A percentile compares a stretch with the other conserved stretches of the same genome.
phyloP scores from a whole-genome alignment of 257 asterid species.

The Solanum virginianum region DNA sequence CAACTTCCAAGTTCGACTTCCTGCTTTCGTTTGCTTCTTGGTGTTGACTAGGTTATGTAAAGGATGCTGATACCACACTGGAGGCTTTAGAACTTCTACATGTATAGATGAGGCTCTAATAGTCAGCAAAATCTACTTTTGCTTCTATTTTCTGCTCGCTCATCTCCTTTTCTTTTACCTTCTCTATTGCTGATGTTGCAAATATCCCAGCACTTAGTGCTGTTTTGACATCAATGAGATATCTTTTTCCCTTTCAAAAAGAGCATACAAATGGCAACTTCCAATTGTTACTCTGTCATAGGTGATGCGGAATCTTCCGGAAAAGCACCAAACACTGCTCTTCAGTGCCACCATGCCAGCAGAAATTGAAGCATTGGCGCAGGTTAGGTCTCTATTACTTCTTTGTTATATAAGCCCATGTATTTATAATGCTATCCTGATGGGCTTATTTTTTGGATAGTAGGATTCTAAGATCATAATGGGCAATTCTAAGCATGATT shows the following conservation, averaged over 20 bases:
- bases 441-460: not conserved
- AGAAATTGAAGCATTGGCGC: slow-evolving; percentile 81
- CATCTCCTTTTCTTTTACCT: not conserved
- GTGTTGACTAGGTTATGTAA: not conserved
- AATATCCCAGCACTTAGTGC: not conserved
- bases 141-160: not conserved
- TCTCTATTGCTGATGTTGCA: not conserved
- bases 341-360: slow-evolving; percentile 95
- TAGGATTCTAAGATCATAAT: not conserved
- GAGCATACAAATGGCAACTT: not conserved
- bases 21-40: not conserved
- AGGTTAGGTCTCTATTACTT: slow-evolving; percentile 26
- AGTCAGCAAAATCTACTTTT: not conserved
- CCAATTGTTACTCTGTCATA: slow-evolving; percentile 11
- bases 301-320: slow-evolving; percentile 82
- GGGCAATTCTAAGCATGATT: not conserved
- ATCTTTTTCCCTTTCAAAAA: not conserved
- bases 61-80: not conserved
- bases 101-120: not conserved
- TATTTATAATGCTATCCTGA: not conserved
- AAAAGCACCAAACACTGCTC: slow-evolving; percentile 72
- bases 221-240: not conserved
- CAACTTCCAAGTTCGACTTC: not conserved
- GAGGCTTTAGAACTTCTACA: not conserved
- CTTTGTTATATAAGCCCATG: not conserved